Evolutionary conservation across 2,329 filamentous ascomycete species (phyloP).

Genomic region (Aspergillus fischeri): DNA sequence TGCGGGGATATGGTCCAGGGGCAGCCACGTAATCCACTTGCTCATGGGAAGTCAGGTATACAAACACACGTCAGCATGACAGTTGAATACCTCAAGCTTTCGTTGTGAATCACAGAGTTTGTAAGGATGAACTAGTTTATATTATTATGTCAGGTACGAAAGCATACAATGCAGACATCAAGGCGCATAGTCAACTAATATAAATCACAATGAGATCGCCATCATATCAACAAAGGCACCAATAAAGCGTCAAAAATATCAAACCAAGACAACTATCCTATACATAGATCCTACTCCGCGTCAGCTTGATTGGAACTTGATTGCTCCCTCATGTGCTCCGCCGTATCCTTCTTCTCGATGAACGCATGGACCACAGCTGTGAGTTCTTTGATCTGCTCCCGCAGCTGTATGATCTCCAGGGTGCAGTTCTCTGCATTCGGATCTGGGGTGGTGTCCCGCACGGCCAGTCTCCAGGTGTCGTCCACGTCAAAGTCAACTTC

Average conservation of each 20-base stretch:
- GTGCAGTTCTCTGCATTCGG: constrained; percentile 73
- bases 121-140: neutral
- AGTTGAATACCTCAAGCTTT: neutral
- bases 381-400: constrained; percentile 55
- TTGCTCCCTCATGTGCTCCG: constrained; percentile 6
- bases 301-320: constrained; percentile 10
- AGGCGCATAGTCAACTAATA: neutral
- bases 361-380: constrained; percentile 62
- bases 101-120: neutral
- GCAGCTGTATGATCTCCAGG: constrained; percentile 53
- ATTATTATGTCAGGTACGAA: neutral
- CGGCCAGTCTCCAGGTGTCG: constrained; percentile 74
- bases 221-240: neutral
- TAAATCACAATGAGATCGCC: neutral
- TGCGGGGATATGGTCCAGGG: neutral
- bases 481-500: constrained; percentile 76
- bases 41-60: neutral
- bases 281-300: neutral
- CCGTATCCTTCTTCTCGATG: constrained; percentile 22
- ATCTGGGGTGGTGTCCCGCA: constrained; percentile 72
- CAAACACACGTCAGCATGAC: neutral
- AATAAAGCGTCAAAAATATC: neutral
- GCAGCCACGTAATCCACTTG: neutral
- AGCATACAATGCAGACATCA: neutral
- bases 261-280: neutral